Evolutionary conservation across 805 yeast genomes (phyloP).

Genomic region (Wickerhamiella domercqiae): DNA sequence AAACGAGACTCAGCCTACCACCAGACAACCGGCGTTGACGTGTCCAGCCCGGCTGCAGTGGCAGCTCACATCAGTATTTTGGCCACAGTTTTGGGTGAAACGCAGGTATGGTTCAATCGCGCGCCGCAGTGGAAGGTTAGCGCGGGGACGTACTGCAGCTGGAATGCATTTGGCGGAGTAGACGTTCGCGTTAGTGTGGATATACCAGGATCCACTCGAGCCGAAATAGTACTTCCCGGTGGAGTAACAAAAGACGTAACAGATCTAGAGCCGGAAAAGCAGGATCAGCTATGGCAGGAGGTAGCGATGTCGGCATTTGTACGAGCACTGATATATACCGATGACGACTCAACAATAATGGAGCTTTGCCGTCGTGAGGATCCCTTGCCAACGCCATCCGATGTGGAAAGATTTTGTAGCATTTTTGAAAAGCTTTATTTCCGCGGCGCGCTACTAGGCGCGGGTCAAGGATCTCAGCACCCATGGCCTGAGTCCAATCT

Average conservation of each 20-base stretch:
- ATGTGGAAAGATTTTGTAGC: conserved; percentile 39
- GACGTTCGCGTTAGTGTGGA: conserved; percentile 58
- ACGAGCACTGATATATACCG: conserved; percentile 62
- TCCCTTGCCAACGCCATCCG: conserved; percentile 42
- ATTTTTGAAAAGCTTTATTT: conserved; percentile 54
- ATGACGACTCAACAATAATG: conserved; percentile 56
- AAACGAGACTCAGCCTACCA: conserved; percentile 42
- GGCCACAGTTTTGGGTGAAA: conserved; percentile 31
- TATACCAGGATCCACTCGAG: conserved; percentile 35
- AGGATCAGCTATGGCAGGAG: conserved; percentile 27
- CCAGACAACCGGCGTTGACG: conserved; percentile 38
- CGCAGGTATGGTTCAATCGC: conserved; percentile 62
- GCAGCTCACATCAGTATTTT: conserved; percentile 41
- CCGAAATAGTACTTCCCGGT: conserved; percentile 20
- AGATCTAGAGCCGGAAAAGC: conserved; percentile 28
- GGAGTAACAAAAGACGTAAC: conserved; percentile 12
- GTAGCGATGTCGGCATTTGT: conserved; percentile 57
- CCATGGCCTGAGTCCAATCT: conserved; percentile 52
- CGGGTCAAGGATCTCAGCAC: conserved; percentile 49
- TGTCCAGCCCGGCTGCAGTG: conserved; percentile 37
- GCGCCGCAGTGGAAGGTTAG: conserved; percentile 29
- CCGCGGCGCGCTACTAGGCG: conserved; percentile 54
- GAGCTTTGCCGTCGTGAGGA: conserved; percentile 75
- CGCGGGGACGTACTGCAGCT: conserved; percentile 35
- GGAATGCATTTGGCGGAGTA: conserved; percentile 55